Evolutionary conservation across 139 green algal species (phyloP).

Genomic region (Penium margaritaceum): DNA sequence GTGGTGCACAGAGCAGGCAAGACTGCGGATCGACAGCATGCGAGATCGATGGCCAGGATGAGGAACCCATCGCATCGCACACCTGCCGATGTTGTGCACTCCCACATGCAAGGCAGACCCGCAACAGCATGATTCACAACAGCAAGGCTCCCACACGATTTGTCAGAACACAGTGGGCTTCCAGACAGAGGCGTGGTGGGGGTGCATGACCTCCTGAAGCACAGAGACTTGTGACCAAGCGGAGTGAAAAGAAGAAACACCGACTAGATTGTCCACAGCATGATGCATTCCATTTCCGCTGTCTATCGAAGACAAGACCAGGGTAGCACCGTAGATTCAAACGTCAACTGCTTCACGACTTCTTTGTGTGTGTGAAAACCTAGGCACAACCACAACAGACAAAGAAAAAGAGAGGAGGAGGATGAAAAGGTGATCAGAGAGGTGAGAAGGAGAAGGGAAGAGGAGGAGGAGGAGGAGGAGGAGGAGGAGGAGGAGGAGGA

Average conservation of each 20-base stretch:
- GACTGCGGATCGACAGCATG: constrained; percentile 77
- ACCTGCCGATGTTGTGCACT: constrained; percentile 53
- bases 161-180: neutral
- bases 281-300: too few relatives aligned
- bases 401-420: neutral
- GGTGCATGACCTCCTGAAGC: too few relatives aligned
- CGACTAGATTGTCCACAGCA: too few relatives aligned
- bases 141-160: neutral
- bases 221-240: too few relatives aligned
- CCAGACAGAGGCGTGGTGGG: too few relatives aligned
- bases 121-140: constrained; percentile 21
- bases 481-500: neutral
- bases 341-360: too few relatives aligned
- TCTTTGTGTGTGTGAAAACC: too few relatives aligned
- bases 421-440: neutral
- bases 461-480: neutral
- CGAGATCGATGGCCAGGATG: constrained; percentile 90
- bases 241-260: too few relatives aligned
- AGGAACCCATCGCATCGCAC: constrained; percentile 95
- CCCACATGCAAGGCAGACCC: constrained; percentile 51
- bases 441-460: neutral
- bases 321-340: too few relatives aligned
- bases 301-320: too few relatives aligned
- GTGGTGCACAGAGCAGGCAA: constrained; percentile 62
- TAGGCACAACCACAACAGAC: too few relatives aligned